Conservation (phyloP, 2,329 filamentous ascomycete genomes). For the Fusarium denticulatum region DNA sequence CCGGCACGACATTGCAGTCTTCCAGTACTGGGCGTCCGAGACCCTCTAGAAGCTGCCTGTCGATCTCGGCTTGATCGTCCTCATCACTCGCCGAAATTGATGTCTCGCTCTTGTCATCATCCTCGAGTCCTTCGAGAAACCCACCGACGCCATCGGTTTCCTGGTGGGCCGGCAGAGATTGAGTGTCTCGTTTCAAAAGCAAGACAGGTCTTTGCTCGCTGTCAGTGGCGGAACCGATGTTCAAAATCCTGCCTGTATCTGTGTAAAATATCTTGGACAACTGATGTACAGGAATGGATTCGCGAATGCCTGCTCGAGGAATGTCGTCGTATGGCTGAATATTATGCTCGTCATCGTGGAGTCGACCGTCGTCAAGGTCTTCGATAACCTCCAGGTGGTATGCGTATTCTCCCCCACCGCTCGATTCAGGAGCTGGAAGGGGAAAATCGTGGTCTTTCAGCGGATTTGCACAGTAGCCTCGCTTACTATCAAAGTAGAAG, state of each 20-base stretch:
- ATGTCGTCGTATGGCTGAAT: constrained; percentile 54
- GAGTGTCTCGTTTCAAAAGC: constrained; percentile 46
- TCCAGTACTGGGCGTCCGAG: constrained; percentile 3
- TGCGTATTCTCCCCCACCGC: constrained; percentile 60
- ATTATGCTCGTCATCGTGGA: constrained; percentile 56
- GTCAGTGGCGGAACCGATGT: constrained; percentile 70
- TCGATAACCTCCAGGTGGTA: constrained; percentile 87
- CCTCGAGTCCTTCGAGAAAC: constrained; percentile 56
- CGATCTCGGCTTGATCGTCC: constrained; percentile 55
- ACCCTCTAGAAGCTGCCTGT: constrained; percentile 55
- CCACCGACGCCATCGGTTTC: constrained; percentile 3
- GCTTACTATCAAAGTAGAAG: constrained; percentile 33
- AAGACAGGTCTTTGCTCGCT: constrained; percentile 54
- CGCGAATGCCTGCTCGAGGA: constrained; percentile 58
- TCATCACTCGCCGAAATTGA: constrained; percentile 27
- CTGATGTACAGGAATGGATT: constrained; percentile 63
- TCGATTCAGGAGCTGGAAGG: not conserved
- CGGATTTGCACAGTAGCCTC: constrained; percentile 23
- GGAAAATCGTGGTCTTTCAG: not conserved
- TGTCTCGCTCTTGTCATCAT: not conserved
- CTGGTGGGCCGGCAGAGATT: constrained; percentile 9
- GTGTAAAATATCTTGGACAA: constrained; percentile 94
- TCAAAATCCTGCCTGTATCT: constrained; percentile 88
- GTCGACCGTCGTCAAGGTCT: constrained; percentile 72
- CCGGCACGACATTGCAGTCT: not conserved